phyloP scores from a whole-genome alignment of 1,284 basidiomycete genomes.

The Cryptococcus jaspeensis region DNA sequence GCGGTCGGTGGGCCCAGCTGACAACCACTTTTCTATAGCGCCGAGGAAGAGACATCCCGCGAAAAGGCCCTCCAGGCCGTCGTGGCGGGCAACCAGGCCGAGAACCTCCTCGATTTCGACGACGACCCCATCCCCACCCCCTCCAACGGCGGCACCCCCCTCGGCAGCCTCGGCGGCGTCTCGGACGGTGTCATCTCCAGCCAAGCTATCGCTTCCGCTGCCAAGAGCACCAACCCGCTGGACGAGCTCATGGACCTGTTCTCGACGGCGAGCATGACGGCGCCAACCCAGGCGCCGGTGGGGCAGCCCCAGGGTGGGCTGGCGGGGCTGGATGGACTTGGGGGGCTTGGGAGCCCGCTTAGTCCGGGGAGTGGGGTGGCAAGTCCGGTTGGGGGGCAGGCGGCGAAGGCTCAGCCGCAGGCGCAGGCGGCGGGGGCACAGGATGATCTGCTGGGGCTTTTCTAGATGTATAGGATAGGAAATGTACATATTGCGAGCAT shows the following conservation, averaged over 20 bases:
- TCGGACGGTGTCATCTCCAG: conserved; percentile 24
- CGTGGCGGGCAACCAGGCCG: conserved; percentile 82
- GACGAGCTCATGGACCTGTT: conserved; percentile 90
- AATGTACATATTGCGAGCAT: too few species aligned
- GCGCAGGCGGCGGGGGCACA: conserved; percentile 21
- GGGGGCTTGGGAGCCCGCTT: conserved; percentile 6
- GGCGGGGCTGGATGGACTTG: conserved; percentile 18
- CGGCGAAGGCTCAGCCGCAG: conserved; percentile 8
- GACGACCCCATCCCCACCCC: conserved; percentile 57
- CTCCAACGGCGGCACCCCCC: conserved; percentile 54
- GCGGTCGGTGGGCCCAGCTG: neutral
- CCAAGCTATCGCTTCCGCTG: conserved; percentile 36
- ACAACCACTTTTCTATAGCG: conserved; percentile 20
- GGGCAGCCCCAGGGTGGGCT: conserved; percentile 14
- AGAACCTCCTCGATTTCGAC: conserved; percentile 93
- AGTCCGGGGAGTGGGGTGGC: conserved; percentile 1
- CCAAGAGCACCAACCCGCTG: conserved; percentile 67
- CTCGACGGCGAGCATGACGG: conserved; percentile 57
- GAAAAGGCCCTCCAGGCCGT: conserved; percentile 87
- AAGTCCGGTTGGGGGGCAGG: neutral
- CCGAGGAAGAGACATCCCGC: conserved; percentile 62
- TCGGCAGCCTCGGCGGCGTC: conserved; percentile 37
- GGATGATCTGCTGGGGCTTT: conserved; percentile 50
- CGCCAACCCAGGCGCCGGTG: conserved; percentile 23
- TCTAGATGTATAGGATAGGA: conserved; percentile 26